phyloP scores from a whole-genome alignment of 1,284 basidiomycete species.

The Trametes hirsuta region DNA sequence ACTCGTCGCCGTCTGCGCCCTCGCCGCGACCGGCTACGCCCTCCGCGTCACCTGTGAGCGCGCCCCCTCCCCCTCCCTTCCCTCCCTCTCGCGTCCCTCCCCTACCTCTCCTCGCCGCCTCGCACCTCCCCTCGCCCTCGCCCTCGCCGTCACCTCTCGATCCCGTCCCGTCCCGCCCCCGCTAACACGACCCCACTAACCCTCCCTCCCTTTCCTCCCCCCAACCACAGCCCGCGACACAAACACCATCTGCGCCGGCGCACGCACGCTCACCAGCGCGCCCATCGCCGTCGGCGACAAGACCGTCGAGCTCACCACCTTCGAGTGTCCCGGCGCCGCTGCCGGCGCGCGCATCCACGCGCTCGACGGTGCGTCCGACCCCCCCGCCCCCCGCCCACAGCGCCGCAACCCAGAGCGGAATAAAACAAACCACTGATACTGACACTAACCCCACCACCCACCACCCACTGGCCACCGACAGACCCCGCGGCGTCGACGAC shows the following conservation, averaged over 20 bases:
- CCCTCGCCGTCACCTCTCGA: too few relatives aligned
- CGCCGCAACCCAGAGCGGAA: too few relatives aligned
- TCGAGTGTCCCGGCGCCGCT: constrained; percentile 15
- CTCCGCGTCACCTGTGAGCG: constrained; percentile 12
- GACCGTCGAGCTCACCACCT: constrained; percentile 22
- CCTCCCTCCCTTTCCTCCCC: too few relatives aligned
- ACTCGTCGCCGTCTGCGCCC: constrained; percentile 20
- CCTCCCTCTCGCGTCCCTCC: not conserved
- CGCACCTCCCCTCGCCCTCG: not conserved
- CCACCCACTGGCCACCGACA: too few relatives aligned
- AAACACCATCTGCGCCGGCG: constrained; percentile 9
- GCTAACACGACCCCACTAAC: too few relatives aligned
- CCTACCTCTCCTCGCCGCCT: too few relatives aligned
- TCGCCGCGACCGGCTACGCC: constrained; percentile 19
- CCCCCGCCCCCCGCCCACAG: not conserved
- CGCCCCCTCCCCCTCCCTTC: not conserved
- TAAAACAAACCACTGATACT: too few relatives aligned
- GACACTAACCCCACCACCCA: too few relatives aligned
- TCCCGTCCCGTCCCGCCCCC: too few relatives aligned
- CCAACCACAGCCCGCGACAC: constrained; percentile 14
- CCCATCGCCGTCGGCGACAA: constrained; percentile 11
- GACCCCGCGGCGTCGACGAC: too few relatives aligned
- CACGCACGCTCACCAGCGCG: constrained; percentile 10
- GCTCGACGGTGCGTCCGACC: not conserved
- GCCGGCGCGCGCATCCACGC: not conserved